Percentiles rank a stretch among this genome's conserved stretches.
Evolutionary conservation across 1,284 basidiomycete genomes (phyloP).

Genomic region (Cystobasidium sp.): DNA sequence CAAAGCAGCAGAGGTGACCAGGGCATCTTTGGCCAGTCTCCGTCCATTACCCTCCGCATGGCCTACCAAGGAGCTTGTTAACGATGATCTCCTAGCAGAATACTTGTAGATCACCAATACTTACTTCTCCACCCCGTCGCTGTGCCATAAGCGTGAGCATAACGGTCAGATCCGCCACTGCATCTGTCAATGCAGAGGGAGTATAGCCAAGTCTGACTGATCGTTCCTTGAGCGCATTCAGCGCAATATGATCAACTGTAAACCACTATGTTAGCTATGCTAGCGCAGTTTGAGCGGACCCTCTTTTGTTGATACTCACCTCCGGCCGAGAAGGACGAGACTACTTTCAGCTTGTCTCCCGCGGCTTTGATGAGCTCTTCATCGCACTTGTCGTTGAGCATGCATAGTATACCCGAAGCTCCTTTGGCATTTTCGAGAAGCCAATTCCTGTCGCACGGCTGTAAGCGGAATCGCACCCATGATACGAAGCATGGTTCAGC

Average conservation of each 20-base stretch:
- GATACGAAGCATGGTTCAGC: not conserved
- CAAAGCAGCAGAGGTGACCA: slow-evolving; percentile 83
- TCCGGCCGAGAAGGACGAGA: slow-evolving; percentile 75
- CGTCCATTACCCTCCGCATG: slow-evolving; percentile 49
- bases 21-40: slow-evolving; percentile 65
- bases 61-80: not conserved
- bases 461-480: not conserved
- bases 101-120: not conserved
- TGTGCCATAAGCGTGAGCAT: slow-evolving; percentile 91
- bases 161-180: slow-evolving; percentile 83
- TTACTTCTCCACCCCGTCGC: slow-evolving; percentile 69
- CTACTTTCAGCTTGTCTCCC: slow-evolving; percentile 65
- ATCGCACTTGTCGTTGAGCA: slow-evolving; percentile 73
- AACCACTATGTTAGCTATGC: not conserved
- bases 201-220: slow-evolving; percentile 80
- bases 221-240: slow-evolving; percentile 67
- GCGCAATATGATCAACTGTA: slow-evolving; percentile 73
- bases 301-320: slow-evolving; percentile 69
- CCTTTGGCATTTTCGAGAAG: slow-evolving; percentile 73
- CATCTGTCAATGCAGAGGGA: slow-evolving; percentile 49
- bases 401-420: slow-evolving; percentile 69
- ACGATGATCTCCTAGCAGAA: not conserved
- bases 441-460: slow-evolving; percentile 72
- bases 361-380: slow-evolving; percentile 72
- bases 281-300: not conserved